These are phyloP conservation scores for Fagopyrum esculentum DNA, from an alignment of 148 eudicot genomes.

Conservation along the genomic window DNA sequence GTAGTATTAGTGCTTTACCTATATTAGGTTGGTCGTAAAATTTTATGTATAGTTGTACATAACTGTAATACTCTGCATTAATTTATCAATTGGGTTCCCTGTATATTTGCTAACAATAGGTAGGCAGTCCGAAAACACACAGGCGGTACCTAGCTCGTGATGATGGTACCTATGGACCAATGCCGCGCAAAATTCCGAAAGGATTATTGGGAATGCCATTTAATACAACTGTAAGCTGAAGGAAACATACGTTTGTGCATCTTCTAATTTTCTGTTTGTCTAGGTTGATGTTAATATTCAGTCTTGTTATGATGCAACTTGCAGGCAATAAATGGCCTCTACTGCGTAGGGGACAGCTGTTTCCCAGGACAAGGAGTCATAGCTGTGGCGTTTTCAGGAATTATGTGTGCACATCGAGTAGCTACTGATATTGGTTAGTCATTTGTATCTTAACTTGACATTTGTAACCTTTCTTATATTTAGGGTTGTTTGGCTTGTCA, in stretches of 20 bases:
- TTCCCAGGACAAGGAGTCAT: constrained; percentile 99
- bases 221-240: constrained; percentile 79
- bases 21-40: not conserved
- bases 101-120: constrained; percentile 32
- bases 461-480: not conserved
- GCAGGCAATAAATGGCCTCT: constrained; percentile 82
- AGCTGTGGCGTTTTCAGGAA: constrained; percentile 94
- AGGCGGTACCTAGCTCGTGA: constrained; percentile 94
- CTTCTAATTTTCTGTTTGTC: not conserved
- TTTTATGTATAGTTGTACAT: not conserved
- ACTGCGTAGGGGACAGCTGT: constrained; percentile 99
- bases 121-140: constrained; percentile 94
- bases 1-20: not conserved
- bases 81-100: not conserved
- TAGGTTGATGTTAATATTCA: not conserved
- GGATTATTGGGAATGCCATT: constrained; percentile 97
- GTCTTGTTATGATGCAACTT: constrained; percentile 18
- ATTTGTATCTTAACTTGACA: not conserved
- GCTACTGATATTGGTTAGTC: constrained; percentile 87
- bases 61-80: not conserved
- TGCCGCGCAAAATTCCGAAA: constrained; percentile 70
- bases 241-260: not conserved
- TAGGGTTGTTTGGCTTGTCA: not conserved
- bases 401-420: constrained; percentile 98
- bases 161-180: constrained; percentile 94